Conservation (phyloP, 228 moss, liverwort and hornwort species). For the Sphagnum fallax region DNA sequence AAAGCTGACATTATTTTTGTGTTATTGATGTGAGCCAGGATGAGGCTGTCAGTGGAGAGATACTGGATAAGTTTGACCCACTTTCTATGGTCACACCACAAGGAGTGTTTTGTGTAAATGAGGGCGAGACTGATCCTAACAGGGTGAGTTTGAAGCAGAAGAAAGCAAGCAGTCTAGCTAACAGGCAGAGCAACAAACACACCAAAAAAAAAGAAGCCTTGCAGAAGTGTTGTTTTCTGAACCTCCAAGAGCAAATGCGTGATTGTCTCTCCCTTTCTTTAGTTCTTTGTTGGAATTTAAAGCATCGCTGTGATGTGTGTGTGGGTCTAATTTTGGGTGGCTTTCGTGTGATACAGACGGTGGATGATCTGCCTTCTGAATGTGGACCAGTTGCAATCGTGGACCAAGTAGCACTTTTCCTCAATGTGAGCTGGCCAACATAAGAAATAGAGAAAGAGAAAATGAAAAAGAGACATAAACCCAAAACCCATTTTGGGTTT, state of each 20-base stretch:
- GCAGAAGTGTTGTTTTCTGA: too few relatives aligned
- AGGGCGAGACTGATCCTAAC: slow-evolving; percentile 27
- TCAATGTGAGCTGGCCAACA: slow-evolving; percentile 43
- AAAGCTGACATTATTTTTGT: not conserved
- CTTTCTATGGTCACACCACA: slow-evolving; percentile 48
- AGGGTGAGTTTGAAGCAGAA: slow-evolving; percentile 18
- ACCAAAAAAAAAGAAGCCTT: too few relatives aligned
- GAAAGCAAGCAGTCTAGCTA: too few relatives aligned
- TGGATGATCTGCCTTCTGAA: slow-evolving; percentile 50
- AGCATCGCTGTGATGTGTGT: not conserved
- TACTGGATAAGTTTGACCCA: slow-evolving; percentile 68
- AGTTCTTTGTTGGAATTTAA: too few relatives aligned
- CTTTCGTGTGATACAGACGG: slow-evolving; percentile 20
- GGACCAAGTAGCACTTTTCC: slow-evolving; percentile 45
- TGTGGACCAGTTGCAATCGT: slow-evolving; percentile 49
- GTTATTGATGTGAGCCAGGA: slow-evolving; percentile 15
- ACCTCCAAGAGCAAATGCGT: too few relatives aligned
- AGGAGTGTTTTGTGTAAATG: slow-evolving; percentile 53
- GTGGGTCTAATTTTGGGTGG: not conserved
- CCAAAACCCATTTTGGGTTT: too few relatives aligned
- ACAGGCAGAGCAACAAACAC: too few relatives aligned
- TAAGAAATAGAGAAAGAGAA: too few relatives aligned
- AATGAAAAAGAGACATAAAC: too few relatives aligned
- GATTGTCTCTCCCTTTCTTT: too few relatives aligned
- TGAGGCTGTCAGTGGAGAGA: slow-evolving; percentile 55